Conservation (phyloP, 352 stramenopile genomes). For the Elongisporangium anandrum region DNA sequence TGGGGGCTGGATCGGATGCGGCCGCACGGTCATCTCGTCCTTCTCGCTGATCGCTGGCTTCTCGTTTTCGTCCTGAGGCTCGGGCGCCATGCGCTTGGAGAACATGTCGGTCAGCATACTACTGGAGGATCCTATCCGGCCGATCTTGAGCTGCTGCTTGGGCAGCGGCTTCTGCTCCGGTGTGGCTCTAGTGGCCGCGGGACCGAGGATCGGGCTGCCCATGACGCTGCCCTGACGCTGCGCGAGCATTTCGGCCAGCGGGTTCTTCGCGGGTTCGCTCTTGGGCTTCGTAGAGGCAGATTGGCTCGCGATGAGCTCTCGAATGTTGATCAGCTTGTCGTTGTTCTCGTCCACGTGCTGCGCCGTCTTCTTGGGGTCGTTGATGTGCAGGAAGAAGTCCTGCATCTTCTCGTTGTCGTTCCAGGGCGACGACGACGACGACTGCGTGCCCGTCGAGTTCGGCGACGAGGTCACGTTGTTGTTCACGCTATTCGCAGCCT, state of each 20-base stretch:
- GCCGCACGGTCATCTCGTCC: background rate
- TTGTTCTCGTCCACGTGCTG: constrained; percentile 24
- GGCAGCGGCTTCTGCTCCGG: background rate
- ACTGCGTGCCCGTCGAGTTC: constrained; percentile 4
- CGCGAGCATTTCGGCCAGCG: constrained; percentile 30
- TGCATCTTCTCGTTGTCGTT: constrained; percentile 52
- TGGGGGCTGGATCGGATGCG: background rate
- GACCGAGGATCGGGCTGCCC: background rate
- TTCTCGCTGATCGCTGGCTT: background rate
- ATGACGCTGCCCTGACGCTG: constrained; percentile 12
- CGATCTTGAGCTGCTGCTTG: background rate
- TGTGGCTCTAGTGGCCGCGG: background rate
- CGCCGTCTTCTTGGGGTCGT: constrained; percentile 21
- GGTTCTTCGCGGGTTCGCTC: constrained; percentile 12
- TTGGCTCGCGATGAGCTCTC: constrained; percentile 39
- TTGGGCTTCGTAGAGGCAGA: constrained; percentile 6
- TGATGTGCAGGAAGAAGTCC: constrained; percentile 53
- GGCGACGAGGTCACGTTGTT: background rate
- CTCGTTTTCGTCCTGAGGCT: background rate
- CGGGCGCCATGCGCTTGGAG: constrained; percentile 7
- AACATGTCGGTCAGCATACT: background rate
- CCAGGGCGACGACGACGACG: constrained; percentile 17
- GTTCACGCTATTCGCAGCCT: background rate
- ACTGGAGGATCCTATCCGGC: background rate
- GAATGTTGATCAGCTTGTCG: constrained; percentile 57